Base-by-base conservation (phyloP, 768 basidiomycete genomes). In the Calocybe indica region DNA sequence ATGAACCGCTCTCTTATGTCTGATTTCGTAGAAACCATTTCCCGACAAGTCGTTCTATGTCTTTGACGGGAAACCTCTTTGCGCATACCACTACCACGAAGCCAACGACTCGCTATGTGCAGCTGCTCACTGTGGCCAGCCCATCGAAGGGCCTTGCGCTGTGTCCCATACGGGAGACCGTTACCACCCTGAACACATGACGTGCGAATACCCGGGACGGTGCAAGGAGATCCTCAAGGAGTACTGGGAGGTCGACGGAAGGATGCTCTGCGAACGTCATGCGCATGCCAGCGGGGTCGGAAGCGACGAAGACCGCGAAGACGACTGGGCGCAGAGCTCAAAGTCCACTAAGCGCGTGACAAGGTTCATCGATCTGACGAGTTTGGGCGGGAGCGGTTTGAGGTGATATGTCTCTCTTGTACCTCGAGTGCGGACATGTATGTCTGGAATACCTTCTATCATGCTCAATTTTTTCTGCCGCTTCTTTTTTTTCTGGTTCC, bases 41-140 rank as follows among this genome's bases (percentile, higher is more conserved):
- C 90, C 89, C 3, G 91, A 91, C 65, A 88, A 86, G 62, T 79
- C 82, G 8, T 96, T 97, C 65, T 96, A 95, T 62, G 91, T 96
- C 40, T 82, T 83, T 54, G 89, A 87, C 58, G 90, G 91, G 46
- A 89, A 88, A 59, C 93, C 94, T 1, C 82, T 85, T 59, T 97
- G 94, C 60, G 88, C 83, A 32, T 88, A 88, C 59, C 92, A 94
- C 64, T 96, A 96, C 62, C 92, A 94, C 65, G 88, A 92, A 66
- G 83, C 83, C 40, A 95, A 95, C 66, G 76, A 86, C 55, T 93
- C 92, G 8, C 73, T 97, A 1, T 97, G 93, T 56, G 80, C 89
- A 7, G 80, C 88, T 2, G 62, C 78, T 9, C 71, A 70, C 12
- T 97, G 93, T 62, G 84, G 88, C 3, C 80, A 85, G 62, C 93